These are phyloP conservation scores for Ogataea paraovalis DNA, from an alignment of 805 yeast species.

Conservation along the genomic window DNA sequence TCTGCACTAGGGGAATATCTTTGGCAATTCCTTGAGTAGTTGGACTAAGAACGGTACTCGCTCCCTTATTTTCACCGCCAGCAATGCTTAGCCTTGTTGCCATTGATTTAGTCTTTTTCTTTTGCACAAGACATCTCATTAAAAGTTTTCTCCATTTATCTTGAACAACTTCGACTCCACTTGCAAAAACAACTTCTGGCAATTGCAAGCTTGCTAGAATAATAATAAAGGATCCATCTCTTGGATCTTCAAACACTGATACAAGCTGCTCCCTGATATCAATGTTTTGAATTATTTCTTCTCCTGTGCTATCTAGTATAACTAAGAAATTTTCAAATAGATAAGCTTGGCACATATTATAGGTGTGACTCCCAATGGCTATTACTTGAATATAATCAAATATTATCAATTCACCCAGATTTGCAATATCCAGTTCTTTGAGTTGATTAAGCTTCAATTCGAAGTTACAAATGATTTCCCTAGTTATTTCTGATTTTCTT, in stretches of 20 bases:
- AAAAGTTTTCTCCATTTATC: slow-evolving; percentile 28
- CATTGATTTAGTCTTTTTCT: slow-evolving; percentile 2
- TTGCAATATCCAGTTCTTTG: slow-evolving; percentile 17
- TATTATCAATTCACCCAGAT: slow-evolving; percentile 21
- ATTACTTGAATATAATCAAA: slow-evolving; percentile 24
- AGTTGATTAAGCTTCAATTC: slow-evolving; percentile 9
- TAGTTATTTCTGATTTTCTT: slow-evolving; percentile 20
- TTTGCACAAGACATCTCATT: slow-evolving; percentile 15
- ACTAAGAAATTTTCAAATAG: slow-evolving; percentile 24
- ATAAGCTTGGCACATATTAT: slow-evolving; percentile 13
- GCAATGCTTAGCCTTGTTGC: neutral
- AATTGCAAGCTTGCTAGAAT: slow-evolving; percentile 23
- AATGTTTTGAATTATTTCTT: slow-evolving; percentile 16
- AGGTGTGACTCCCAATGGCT: slow-evolving; percentile 2
- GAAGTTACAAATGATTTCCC: slow-evolving; percentile 18
- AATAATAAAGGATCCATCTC: slow-evolving; percentile 14
- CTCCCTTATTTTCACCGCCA: no score
- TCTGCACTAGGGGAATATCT: slow-evolving; percentile 37
- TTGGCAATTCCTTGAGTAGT: slow-evolving; percentile 7
- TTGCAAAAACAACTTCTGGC: slow-evolving; percentile 21
- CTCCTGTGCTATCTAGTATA: slow-evolving; percentile 16
- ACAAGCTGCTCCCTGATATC: slow-evolving; percentile 19
- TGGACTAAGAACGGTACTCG: neutral
- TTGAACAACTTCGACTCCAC: slow-evolving; percentile 20
- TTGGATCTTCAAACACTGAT: slow-evolving; percentile 19